These are phyloP conservation scores for Melianthus villosus DNA, from an alignment of 441 rosid species.

Conservation along the genomic window DNA sequence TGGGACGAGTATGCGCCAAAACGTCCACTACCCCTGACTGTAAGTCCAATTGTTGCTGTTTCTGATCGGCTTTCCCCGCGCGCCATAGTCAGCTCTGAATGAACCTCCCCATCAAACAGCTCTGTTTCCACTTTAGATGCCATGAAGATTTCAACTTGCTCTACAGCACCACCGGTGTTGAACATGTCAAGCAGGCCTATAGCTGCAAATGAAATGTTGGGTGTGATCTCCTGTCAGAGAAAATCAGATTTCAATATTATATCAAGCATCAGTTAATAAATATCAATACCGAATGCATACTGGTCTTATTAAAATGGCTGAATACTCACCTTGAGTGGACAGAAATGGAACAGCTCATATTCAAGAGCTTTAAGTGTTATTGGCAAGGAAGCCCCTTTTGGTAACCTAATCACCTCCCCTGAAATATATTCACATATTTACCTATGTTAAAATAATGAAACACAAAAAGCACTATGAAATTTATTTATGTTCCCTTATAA, in stretches of 20 bases:
- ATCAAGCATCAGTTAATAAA: too few relatives aligned
- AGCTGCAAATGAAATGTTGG: constrained; percentile 50
- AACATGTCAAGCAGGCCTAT: constrained; percentile 65
- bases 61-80: constrained; percentile 25
- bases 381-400: constrained; percentile 49
- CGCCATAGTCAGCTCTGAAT: constrained; percentile 20
- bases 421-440: too few relatives aligned
- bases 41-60: constrained; percentile 28
- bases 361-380: constrained; percentile 57
- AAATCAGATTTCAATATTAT: too few relatives aligned
- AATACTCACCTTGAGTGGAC: constrained; percentile 47
- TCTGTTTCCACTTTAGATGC: constrained; percentile 19
- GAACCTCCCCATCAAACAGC: constrained; percentile 36
- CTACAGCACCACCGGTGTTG: constrained; percentile 74
- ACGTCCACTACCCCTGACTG: constrained; percentile 62
- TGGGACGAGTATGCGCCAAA: constrained; percentile 67
- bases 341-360: constrained; percentile 38
- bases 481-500: too few relatives aligned
- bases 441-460: too few relatives aligned
- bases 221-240: too few relatives aligned
- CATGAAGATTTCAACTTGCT: constrained; percentile 25
- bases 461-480: too few relatives aligned
- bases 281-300: too few relatives aligned
- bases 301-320: too few relatives aligned
- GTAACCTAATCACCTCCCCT: too few relatives aligned